A percentile compares a stretch with the other conserved stretches of the same genome.
These are phyloP conservation scores for Cylindrodendrum hubeiense DNA, from an alignment of 2,329 filamentous ascomycete genomes.

Conservation along the genomic window DNA sequence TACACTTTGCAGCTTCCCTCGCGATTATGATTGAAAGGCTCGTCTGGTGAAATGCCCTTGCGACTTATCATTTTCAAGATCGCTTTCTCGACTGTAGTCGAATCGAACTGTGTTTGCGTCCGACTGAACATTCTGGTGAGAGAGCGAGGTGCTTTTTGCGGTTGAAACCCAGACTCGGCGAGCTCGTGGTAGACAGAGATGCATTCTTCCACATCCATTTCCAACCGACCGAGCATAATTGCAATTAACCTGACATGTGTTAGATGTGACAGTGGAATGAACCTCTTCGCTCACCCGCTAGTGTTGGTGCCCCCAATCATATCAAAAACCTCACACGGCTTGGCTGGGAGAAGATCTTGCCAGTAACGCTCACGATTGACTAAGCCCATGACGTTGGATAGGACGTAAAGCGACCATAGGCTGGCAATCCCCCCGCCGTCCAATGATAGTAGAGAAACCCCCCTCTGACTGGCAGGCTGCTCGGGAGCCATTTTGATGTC, in stretches of 20 bases:
- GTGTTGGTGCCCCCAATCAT: conserved; percentile 14
- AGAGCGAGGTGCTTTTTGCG: too few species aligned
- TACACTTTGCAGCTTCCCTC: too few species aligned
- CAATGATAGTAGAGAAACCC: conserved; percentile 10
- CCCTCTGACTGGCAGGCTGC: neutral
- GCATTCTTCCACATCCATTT: conserved; percentile 5
- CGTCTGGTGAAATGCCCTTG: too few species aligned
- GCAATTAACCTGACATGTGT: conserved; percentile 3
- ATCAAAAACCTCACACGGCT: conserved; percentile 16
- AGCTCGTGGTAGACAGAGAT: neutral
- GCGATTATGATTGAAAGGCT: too few species aligned
- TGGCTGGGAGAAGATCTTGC: neutral
- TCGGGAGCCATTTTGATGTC: neutral
- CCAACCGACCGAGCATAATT: conserved; percentile 5
- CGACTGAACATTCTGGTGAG: too few species aligned
- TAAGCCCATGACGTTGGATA: neutral
- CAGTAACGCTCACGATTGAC: accelerated
- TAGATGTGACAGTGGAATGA: too few species aligned
- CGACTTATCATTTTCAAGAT: too few species aligned
- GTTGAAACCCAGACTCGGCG: neutral
- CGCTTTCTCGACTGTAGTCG: too few species aligned
- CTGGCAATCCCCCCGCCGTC: conserved; percentile 8
- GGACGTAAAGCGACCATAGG: conserved; percentile 8
- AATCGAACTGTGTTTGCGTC: too few species aligned
- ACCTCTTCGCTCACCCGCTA: neutral